Conservation (phyloP, 2,329 filamentous ascomycete species). For the Claviceps sp. region DNA sequence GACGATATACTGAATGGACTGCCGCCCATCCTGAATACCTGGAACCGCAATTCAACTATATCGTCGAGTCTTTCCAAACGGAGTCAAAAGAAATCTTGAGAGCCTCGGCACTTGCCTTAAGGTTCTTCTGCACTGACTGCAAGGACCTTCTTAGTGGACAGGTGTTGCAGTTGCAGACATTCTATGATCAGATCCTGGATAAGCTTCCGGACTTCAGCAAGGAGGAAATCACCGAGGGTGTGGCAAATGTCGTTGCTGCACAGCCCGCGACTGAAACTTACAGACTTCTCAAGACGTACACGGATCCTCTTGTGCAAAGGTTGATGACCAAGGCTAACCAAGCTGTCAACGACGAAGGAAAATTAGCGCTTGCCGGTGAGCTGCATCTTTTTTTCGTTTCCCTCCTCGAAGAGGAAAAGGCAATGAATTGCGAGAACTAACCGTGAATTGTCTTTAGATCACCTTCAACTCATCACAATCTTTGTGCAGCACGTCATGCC, state of each 20-base stretch:
- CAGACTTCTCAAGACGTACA: conserved; percentile 78
- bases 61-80: conserved; percentile 83
- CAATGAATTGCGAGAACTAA: neutral
- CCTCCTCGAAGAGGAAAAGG: neutral
- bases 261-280: conserved; percentile 74
- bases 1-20: conserved; percentile 96
- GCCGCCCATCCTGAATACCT: conserved; percentile 85
- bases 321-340: conserved; percentile 79
- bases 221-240: conserved; percentile 92
- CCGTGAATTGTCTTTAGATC: conserved; percentile 39
- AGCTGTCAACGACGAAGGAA: conserved; percentile 69
- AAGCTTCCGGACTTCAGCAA: conserved; percentile 75
- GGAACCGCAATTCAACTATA: conserved; percentile 87
- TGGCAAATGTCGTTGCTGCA: conserved; percentile 79
- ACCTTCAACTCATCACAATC: conserved; percentile 80
- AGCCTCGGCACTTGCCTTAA: conserved; percentile 85
- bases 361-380: conserved; percentile 72
- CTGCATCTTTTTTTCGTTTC: neutral
- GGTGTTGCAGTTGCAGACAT: conserved; percentile 74
- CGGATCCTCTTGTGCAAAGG: conserved; percentile 75
- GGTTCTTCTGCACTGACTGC: conserved; percentile 95
- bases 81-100: conserved; percentile 81
- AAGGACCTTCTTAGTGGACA: conserved; percentile 73
- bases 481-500: conserved; percentile 73
- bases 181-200: conserved; percentile 83